Base-by-base conservation (phyloP, 2,329 filamentous ascomycete genomes). In the Trichothecium sympodiale region DNA sequence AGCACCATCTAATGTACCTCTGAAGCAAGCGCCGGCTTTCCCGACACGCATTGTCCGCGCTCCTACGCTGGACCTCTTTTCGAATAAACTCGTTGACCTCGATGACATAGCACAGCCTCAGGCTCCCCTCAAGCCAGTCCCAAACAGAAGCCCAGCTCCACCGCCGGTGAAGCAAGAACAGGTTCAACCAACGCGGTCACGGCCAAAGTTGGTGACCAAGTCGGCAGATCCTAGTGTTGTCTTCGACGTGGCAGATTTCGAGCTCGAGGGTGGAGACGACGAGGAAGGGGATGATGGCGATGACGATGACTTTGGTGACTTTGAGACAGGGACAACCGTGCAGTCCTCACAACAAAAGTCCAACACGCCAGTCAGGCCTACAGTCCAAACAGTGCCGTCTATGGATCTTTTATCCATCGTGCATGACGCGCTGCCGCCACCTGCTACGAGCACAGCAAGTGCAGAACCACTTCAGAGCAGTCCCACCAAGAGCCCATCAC, bases 191-290 rank as follows among this genome's bases (percentile, higher is more conserved):
- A 25, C 10, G 6, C 6, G 17, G 28, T 18, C 48, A 20, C 51
- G 46, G 17, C 38, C 47, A 6, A 53, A 41, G 32, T 41, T 45
- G 17, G 53, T 44, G 35, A 26, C 47, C 7, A 33, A 40, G 8
- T 40, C 52, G 10, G 41, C 50, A 2, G 57, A 73, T 30, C 55
- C 69, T 2, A 70, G 75, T 43, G 68, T 84, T 4, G 59, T 84
- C 3, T 84, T 84, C 50, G 79, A 84, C 53, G 78, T 71, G 26
- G 68, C 71, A 29, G 67, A 74, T 34, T 70, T 69, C 43, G 65
- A 65, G 36, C 49, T 61, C 12, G 52, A 61, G 25, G 51, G 48
- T 3, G 53, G 49, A 5, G 59, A 60, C n/a, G 51, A 59, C 7
- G 55, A 70, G 16, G 67, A 69, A 32, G 70, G 70, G 23, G 69